A percentile compares a stretch with the other conserved stretches of the same genome.
These are phyloP conservation scores for Plasmodium ovale DNA, from an alignment of 169 alveolate species.

Conservation along the genomic window DNA sequence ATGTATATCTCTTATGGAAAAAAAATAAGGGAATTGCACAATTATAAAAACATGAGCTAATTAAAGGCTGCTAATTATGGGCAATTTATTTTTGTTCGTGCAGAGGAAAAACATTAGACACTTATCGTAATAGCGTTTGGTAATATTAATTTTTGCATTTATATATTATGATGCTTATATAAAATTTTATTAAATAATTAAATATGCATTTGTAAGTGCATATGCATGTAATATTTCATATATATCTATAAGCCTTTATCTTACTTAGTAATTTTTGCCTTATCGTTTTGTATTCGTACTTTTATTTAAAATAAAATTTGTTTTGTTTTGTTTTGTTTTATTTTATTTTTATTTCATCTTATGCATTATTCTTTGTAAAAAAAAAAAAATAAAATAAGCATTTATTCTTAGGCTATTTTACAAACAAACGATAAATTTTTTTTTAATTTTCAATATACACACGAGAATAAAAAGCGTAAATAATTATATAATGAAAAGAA, in stretches of 20 bases:
- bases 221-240: not conserved
- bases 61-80: slow-evolving; percentile 18
- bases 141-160: slow-evolving; percentile 3
- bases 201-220: not conserved
- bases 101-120: slow-evolving; percentile 34
- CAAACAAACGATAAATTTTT: slow-evolving; percentile 26
- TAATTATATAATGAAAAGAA: not conserved
- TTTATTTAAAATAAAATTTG: not conserved
- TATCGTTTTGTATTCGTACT: not conserved
- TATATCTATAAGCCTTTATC: not conserved
- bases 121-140: slow-evolving; percentile 7
- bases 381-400: slow-evolving; percentile 8
- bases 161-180: slow-evolving; percentile 10
- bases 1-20: slow-evolving; percentile 7
- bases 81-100: slow-evolving; percentile 7
- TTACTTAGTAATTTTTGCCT: not conserved
- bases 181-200: not conserved
- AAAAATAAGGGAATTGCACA: slow-evolving; percentile 7
- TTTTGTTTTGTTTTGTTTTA: too few relatives aligned
- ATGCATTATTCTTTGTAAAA: not conserved
- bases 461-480: slow-evolving; percentile 21
- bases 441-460: slow-evolving; percentile 26
- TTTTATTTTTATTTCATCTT: too few relatives aligned
- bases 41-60: not conserved
- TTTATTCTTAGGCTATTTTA: slow-evolving; percentile 16